Conservation (phyloP, 176 grass and related monocot species). For the Cymbopogon citratus region DNA sequence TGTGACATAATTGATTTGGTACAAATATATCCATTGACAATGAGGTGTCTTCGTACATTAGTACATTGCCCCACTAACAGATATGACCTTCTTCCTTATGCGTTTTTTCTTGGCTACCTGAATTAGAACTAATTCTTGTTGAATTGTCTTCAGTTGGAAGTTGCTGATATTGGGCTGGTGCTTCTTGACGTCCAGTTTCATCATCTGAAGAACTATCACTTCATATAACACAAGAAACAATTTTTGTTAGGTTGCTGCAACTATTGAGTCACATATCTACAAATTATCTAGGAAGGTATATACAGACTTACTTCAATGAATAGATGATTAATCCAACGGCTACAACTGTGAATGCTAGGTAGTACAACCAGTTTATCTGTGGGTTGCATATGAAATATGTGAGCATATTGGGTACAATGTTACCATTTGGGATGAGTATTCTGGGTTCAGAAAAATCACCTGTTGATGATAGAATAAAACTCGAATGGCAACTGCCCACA, state of each 20-base stretch:
- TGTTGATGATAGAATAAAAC: slow-evolving; percentile 51
- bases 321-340: slow-evolving; percentile 47
- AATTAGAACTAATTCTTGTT: not conserved
- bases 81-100: slow-evolving; percentile 28
- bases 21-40: not conserved
- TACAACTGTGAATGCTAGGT: slow-evolving; percentile 50
- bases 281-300: not conserved
- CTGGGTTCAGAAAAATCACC: slow-evolving; percentile 25
- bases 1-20: not conserved
- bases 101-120: slow-evolving; percentile 20
- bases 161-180: slow-evolving; percentile 23
- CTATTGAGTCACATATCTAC: not conserved
- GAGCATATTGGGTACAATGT: slow-evolving; percentile 13
- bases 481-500: slow-evolving; percentile 56
- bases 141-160: slow-evolving; percentile 23
- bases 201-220: slow-evolving; percentile 29
- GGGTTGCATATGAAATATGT: slow-evolving; percentile 14
- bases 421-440: not conserved
- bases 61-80: not conserved
- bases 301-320: slow-evolving; percentile 40
- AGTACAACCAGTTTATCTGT: slow-evolving; percentile 54
- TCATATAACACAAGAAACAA: slow-evolving; percentile 9
- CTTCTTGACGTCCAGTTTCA: slow-evolving; percentile 2
- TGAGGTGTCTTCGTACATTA: slow-evolving; percentile 8
- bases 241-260: slow-evolving; percentile 1